These are phyloP conservation scores for Cylindrodendrum hubeiense DNA, from an alignment of 2,329 filamentous ascomycete species.

Conservation along the genomic window DNA sequence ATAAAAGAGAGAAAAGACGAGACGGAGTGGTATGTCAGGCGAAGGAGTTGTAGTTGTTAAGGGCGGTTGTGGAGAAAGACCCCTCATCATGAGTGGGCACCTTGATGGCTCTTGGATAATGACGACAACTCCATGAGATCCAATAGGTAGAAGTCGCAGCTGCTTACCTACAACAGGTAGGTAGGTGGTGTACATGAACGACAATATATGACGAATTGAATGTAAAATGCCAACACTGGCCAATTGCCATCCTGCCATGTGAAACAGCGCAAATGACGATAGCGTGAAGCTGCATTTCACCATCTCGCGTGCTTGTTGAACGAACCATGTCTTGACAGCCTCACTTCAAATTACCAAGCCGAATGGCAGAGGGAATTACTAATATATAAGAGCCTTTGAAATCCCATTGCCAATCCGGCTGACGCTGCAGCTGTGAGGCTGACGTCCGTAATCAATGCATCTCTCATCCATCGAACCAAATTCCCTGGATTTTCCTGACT, in stretches of 20 bases:
- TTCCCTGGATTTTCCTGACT: neutral
- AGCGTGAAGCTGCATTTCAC: neutral
- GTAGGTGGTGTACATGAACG: neutral
- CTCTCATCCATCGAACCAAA: neutral
- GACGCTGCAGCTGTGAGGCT: neutral
- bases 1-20: constrained; percentile 10
- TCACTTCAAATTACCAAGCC: neutral
- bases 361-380: neutral
- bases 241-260: neutral
- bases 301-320: constrained; percentile 1
- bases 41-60: constrained; percentile 19
- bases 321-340: neutral
- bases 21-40: neutral
- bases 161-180: neutral
- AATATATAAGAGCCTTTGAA: neutral
- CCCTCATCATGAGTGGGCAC: constrained; percentile 16
- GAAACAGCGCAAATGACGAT: neutral
- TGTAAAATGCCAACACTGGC: neutral
- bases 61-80: constrained; percentile 13
- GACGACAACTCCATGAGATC: constrained; percentile 13
- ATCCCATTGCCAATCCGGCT: neutral
- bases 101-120: constrained; percentile 17
- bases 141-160: constrained; percentile 1
- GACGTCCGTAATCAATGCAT: neutral
- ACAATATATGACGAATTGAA: constrained; percentile 22